These are phyloP conservation scores for Phytophthora syringae DNA, from an alignment of 352 stramenopile species.

Conservation along the genomic window DNA sequence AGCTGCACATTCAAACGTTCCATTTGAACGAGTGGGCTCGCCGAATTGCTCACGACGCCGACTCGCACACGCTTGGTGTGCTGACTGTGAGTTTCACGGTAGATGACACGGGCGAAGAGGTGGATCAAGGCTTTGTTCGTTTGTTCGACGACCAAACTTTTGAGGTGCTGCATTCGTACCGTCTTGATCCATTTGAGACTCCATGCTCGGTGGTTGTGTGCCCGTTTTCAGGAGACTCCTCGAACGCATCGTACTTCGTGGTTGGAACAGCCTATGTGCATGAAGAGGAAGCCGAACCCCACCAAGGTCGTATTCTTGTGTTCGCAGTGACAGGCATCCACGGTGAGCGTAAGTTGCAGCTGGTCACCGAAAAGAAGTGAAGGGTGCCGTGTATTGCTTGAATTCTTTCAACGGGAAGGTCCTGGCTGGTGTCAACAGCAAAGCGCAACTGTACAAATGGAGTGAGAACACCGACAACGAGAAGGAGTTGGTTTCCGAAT, in stretches of 20 bases:
- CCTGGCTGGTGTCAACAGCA: constrained; percentile 95
- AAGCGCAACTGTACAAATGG: constrained; percentile 94
- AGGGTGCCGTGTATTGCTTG: constrained; percentile 96
- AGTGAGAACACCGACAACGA: constrained; percentile 89
- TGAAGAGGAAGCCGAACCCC: constrained; percentile 95
- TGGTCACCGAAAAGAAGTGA: constrained; percentile 94
- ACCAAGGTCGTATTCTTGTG: constrained; percentile 94
- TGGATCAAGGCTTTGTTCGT: constrained; percentile 91
- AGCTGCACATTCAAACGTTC: constrained; percentile 98
- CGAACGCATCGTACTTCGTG: constrained; percentile 81
- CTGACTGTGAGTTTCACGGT: constrained; percentile 83
- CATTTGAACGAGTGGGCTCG: constrained; percentile 94
- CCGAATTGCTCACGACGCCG: constrained; percentile 87
- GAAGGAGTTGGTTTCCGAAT: constrained; percentile 92
- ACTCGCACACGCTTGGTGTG: constrained; percentile 86
- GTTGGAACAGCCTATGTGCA: constrained; percentile 93
- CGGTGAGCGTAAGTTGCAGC: constrained; percentile 84
- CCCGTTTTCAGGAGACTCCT: constrained; percentile 80
- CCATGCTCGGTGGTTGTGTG: constrained; percentile 86
- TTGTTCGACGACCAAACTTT: constrained; percentile 98
- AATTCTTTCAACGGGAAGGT: constrained; percentile 95
- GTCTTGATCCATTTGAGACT: constrained; percentile 89
- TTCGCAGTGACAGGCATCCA: constrained; percentile 88
- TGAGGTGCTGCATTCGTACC: constrained; percentile 89
- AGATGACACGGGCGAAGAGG: constrained; percentile 84